phyloP scores from a whole-genome alignment of 2,329 filamentous ascomycete genomes.

The Xylariaceae sp. region DNA sequence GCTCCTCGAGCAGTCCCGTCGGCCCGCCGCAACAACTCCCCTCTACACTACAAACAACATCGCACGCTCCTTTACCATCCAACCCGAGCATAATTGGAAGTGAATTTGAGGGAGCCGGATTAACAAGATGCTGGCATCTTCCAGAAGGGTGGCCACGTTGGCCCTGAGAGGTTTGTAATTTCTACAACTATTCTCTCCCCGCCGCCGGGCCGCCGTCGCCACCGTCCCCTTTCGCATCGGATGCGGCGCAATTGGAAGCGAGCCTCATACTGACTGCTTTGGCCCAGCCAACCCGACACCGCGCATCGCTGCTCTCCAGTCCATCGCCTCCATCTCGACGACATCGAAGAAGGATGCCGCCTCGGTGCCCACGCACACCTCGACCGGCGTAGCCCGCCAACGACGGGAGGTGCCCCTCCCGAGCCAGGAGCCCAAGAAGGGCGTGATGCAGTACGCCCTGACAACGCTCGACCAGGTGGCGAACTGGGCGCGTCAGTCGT shows the following conservation, averaged over 20 bases:
- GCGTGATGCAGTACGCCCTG: constrained; percentile 79
- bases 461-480: constrained; percentile 72
- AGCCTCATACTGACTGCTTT: constrained; percentile 24
- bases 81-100: background rate
- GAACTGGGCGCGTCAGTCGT: constrained; percentile 81
- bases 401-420: constrained; percentile 69
- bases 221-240: background rate
- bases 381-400: constrained; percentile 50
- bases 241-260: background rate
- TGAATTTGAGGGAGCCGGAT: constrained; percentile 1
- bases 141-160: constrained; percentile 38
- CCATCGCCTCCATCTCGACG: constrained; percentile 60
- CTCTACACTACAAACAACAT: constrained; percentile 7
- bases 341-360: constrained; percentile 60
- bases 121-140: constrained; percentile 38
- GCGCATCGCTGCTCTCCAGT: constrained; percentile 58
- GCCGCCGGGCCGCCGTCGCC: background rate
- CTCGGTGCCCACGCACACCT: constrained; percentile 48
- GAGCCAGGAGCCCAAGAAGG: constrained; percentile 75
- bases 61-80: background rate
- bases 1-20: constrained; percentile 12
- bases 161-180: constrained; percentile 37
- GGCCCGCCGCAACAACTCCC: constrained; percentile 11
- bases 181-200: background rate
- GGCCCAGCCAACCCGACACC: constrained; percentile 60